Evolutionary conservation across 2,329 filamentous ascomycete species (phyloP), one percentile per base, ranked within the genome.

Genomic region (Orbilia blumenaviensis): DNA sequence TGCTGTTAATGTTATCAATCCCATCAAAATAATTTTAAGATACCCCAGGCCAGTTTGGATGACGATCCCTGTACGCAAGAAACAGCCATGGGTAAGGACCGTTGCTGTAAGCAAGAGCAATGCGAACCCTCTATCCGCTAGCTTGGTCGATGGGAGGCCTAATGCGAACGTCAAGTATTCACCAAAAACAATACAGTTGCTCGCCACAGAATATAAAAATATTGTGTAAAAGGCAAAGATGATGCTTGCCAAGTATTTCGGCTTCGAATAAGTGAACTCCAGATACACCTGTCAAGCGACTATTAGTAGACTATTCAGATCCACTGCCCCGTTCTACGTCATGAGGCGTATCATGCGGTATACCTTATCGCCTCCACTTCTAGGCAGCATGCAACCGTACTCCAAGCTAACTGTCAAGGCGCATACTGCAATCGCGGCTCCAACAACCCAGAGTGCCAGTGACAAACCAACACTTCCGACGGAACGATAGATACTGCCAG

Each of bases 351-450:
- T 62, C 38, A 58, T 41, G 48, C 12, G 52, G 21, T 56, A 16
- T 76, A 76, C 82, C 78, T 79, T 83, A 3, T 85, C 79, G 1
- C 85, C 86, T 12, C 88, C 77, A 69, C 72, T 76, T 66, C 72
- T 63, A 63, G 72, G 72, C 64, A 76, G 60, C 72, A 76, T 69
- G 48, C 72, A 76, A 7, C 72, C 72, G 21, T 63, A 76, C 46
- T 76, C 72, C 48, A 76, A 54, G 54, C 72, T 76, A 64, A 76
- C 64, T n/a, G 72, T 52, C 12, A 76, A 50, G 16, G 89, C 88
- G 62, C 88, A 88, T 78, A 91, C 91, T 0, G 91, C 86, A 62
- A 92, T 88, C 80, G 89, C 90, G 80, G 91, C 92, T 79, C 88
- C 90, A 92, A 88, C 81, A 0, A 90, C 66, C 90, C 90, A 92